Percentiles rank a stretch among this genome's conserved stretches.
These are phyloP conservation scores for Puccinia novopanici DNA, from an alignment of 1,284 basidiomycete species.

Conservation along the genomic window DNA sequence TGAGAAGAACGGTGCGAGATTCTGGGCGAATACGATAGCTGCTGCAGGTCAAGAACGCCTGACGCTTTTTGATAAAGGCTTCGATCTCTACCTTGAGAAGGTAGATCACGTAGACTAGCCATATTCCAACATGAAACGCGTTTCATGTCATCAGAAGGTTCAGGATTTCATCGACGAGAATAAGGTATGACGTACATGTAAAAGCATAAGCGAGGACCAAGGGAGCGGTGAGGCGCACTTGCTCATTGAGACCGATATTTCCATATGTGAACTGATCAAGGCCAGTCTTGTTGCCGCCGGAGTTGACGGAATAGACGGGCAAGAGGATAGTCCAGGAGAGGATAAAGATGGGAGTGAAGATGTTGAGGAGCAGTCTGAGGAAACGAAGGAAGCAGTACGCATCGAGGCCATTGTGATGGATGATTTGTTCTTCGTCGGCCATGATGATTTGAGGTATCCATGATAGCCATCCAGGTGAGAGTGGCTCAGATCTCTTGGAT, in stretches of 20 bases:
- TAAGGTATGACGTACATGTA: constrained; percentile 66
- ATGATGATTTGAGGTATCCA: constrained; percentile 60
- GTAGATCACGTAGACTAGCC: constrained; percentile 76
- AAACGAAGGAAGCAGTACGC: constrained; percentile 92
- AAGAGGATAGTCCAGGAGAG: constrained; percentile 64
- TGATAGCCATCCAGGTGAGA: constrained; percentile 58
- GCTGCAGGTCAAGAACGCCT: constrained; percentile 76
- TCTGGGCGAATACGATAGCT: constrained; percentile 74
- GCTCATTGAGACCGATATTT: constrained; percentile 67
- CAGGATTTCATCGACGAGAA: not conserved
- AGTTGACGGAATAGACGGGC: constrained; percentile 64
- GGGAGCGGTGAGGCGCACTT: constrained; percentile 72
- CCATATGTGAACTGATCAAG: constrained; percentile 79
- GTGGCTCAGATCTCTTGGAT: constrained; percentile 57
- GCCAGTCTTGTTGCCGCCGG: constrained; percentile 64
- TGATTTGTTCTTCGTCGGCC: constrained; percentile 56
- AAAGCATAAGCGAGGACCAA: constrained; percentile 72
- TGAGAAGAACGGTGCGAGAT: constrained; percentile 83
- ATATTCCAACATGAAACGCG: not conserved
- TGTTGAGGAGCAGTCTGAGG: constrained; percentile 68
- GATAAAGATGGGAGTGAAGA: constrained; percentile 52
- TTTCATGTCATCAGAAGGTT: not conserved
- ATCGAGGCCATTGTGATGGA: constrained; percentile 76
- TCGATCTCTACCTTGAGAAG: constrained; percentile 77
- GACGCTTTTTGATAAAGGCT: constrained; percentile 77